These are phyloP conservation scores for Stenocarpella maydis DNA, from an alignment of 2,329 filamentous ascomycete genomes.

Conservation along the genomic window DNA sequence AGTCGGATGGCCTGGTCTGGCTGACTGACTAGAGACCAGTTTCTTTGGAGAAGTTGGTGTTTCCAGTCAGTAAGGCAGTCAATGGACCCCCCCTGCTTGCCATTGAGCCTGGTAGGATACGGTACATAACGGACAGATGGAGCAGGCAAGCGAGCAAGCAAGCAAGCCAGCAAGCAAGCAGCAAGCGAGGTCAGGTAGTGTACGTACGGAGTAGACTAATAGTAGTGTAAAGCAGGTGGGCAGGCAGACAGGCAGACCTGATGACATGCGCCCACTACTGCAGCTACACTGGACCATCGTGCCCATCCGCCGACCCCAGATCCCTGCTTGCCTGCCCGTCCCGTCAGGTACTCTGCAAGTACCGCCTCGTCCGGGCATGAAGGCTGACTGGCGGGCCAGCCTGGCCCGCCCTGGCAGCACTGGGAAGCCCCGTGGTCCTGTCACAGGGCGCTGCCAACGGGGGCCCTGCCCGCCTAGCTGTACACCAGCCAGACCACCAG, in stretches of 20 bases:
- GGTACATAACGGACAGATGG: background rate
- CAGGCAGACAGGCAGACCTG: too few relatives aligned
- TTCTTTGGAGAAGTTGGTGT: too few relatives aligned
- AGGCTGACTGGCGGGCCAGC: background rate
- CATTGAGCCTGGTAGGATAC: too few relatives aligned
- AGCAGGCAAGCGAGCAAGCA: background rate
- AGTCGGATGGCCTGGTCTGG: background rate
- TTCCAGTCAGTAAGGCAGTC: background rate
- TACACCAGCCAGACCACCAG: too few relatives aligned
- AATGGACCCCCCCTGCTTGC: background rate
- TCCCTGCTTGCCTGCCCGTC: constrained; percentile 12
- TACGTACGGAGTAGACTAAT: too few relatives aligned
- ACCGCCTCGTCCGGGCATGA: constrained; percentile 19
- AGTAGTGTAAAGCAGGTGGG: too few relatives aligned
- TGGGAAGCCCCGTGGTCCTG: too few relatives aligned
- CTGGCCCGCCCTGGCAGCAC: background rate
- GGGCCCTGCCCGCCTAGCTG: too few relatives aligned
- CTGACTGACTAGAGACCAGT: background rate
- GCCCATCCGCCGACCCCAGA: constrained; percentile 29
- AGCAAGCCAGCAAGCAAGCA: too few relatives aligned
- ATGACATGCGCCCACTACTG: constrained; percentile 25
- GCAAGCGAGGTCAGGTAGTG: too few relatives aligned
- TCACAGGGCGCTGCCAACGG: constrained; percentile 19
- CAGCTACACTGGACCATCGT: constrained; percentile 25
- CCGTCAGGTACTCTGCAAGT: constrained; percentile 26